Evolutionary conservation across 2,329 filamentous ascomycete species (phyloP).

Genomic region (Alternaria triticimaculans): DNA sequence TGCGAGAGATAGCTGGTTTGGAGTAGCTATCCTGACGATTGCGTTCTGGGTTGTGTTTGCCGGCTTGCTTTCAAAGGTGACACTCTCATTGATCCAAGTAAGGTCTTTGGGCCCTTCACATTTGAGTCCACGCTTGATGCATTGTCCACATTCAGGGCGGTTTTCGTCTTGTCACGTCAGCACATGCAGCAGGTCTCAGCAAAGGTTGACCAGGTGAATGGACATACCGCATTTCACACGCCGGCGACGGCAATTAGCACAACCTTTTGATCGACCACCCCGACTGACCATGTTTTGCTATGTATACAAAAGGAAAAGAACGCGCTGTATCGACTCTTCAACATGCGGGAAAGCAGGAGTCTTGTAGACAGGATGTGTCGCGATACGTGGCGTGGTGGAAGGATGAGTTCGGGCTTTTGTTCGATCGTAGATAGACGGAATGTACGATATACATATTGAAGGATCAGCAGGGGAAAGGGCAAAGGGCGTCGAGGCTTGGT

Average conservation of each 20-base stretch:
- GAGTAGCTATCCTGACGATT: conserved; percentile 1
- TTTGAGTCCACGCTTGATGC: conserved; percentile 29
- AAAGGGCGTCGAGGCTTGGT: neutral
- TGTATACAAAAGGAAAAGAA: neutral
- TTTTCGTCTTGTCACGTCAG: conserved; percentile 28
- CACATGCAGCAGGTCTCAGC: neutral
- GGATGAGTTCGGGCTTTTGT: neutral
- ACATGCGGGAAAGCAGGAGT: neutral
- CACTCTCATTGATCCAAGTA: conserved; percentile 33
- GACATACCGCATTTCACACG: conserved; percentile 39
- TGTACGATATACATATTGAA: neutral
- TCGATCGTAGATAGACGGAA: neutral
- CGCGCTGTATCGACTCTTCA: neutral
- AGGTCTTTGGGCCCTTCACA: conserved; percentile 34
- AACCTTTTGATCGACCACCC: conserved; percentile 39
- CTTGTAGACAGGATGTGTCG: neutral
- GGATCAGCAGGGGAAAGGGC: neutral
- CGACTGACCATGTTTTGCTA: conserved; percentile 30
- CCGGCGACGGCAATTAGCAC: conserved; percentile 33
- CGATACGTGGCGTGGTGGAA: neutral
- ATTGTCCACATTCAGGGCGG: conserved; percentile 33
- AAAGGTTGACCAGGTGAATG: neutral
- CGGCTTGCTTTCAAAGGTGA: neutral
- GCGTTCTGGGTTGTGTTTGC: neutral
- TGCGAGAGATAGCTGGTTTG: conserved; percentile 19